Evolutionary conservation across 306 rosid species (phyloP), one percentile per base, ranked within the genome.

Genomic region (Corylus avellana): DNA sequence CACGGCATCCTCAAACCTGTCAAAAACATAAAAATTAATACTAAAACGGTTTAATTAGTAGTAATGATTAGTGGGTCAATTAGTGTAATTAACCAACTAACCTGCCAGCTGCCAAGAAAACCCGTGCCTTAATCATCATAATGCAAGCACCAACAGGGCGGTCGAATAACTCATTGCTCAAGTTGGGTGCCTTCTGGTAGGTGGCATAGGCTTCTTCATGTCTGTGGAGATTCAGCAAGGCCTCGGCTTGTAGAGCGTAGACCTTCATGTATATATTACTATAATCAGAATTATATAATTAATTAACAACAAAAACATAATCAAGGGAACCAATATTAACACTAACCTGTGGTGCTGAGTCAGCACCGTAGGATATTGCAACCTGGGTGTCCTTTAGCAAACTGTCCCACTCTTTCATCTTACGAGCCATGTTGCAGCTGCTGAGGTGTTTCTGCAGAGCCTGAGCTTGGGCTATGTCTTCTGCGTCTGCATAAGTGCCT

Each of bases 1-100:
- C 69, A 93, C 77, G 7, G 98, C 97, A 70, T 96, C 93, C 72
- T 93, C 98, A 78, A 96, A 96, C 78, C 99, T 96, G 89, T 64
- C 80, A 46, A 14, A 39, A 1, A 18, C 56, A 29, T 4, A 70
- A 75, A 71, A 71, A 66, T 56, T 5, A 22, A 48, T 48, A 8
- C 51, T 48, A 49, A 49, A 49, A 49, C 11, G 14, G 53, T 11
- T 49, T 12, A 49, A 49, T 42, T 42, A 42, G 7, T 5, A 42
- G 8, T 42, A 42, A 42, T 42, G 1, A 42, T 42, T 42, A 42
- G 46, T 42, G 46, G 46, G 46, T 42, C 6, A 42, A 7, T 42
- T 32, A 32, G 35, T 32, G 3, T 32, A 32, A 32, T 32, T 32
- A 32, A 32, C 46, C 7, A 61, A 78, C 91, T 78, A 80, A 96